Conservation (phyloP, 352 stramenopile species). For the Globisporangium lucens region DNA sequence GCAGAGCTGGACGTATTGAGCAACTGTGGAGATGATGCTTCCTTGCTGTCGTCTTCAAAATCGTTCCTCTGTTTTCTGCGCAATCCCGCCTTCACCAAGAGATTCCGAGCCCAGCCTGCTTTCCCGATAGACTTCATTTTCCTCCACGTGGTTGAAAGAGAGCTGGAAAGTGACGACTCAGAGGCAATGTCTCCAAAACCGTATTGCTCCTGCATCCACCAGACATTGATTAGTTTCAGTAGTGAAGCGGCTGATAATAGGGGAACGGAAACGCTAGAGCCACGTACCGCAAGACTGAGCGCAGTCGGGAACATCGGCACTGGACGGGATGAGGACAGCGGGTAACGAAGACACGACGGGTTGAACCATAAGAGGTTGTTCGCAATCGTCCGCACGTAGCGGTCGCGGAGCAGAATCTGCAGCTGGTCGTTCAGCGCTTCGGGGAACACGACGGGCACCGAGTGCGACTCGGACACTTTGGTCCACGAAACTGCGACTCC, state of each 20-base stretch:
- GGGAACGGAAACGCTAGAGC: no score
- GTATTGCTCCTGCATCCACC: slow-evolving; percentile 55
- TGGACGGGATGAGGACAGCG: slow-evolving; percentile 36
- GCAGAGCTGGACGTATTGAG: slow-evolving; percentile 40
- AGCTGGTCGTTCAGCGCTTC: slow-evolving; percentile 53
- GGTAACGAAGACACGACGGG: slow-evolving; percentile 26
- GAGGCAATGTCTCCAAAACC: slow-evolving; percentile 74
- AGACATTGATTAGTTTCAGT: background rate
- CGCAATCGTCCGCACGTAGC: slow-evolving; percentile 47
- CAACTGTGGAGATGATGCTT: slow-evolving; percentile 15
- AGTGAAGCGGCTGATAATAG: no score
- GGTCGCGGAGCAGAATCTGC: slow-evolving; percentile 41
- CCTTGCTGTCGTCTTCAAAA: slow-evolving; percentile 15
- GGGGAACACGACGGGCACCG: slow-evolving; percentile 55
- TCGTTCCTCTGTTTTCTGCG: slow-evolving; percentile 20
- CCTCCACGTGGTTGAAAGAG: slow-evolving; percentile 55
- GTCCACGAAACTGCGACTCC: slow-evolving; percentile 62
- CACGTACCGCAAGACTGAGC: slow-evolving; percentile 40
- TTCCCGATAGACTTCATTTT: slow-evolving; percentile 54
- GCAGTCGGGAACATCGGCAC: slow-evolving; percentile 51
- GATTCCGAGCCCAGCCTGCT: slow-evolving; percentile 45
- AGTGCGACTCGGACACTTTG: slow-evolving; percentile 66
- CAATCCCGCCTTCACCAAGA: slow-evolving; percentile 55
- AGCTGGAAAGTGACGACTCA: slow-evolving; percentile 36
- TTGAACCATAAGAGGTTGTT: slow-evolving; percentile 44